Percentiles rank a stretch among this genome's conserved stretches.
Conservation (phyloP, 305 asterid species). For the Lippia alba region DNA sequence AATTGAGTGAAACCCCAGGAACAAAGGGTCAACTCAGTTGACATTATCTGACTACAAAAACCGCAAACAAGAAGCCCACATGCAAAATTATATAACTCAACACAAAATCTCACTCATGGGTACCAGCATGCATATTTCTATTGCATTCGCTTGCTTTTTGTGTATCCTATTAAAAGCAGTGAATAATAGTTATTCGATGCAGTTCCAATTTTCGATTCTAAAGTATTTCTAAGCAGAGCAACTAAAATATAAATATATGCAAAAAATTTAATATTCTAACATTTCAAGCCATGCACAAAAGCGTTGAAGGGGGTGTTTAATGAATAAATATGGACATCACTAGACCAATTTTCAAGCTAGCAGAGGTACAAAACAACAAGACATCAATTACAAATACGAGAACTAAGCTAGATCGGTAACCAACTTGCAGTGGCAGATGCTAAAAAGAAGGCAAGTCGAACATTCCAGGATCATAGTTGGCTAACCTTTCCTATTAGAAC, state of each 20-base stretch:
- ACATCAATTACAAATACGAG: constrained; percentile 4
- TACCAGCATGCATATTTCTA: background rate
- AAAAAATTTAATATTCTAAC: background rate
- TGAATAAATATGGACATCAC: background rate
- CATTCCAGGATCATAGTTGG: constrained; percentile 10
- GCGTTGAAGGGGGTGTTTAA: background rate
- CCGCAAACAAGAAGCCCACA: too few relatives aligned
- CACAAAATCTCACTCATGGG: background rate
- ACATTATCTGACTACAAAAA: too few relatives aligned
- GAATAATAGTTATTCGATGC: background rate
- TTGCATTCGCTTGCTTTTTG: background rate
- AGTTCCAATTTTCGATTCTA: background rate
- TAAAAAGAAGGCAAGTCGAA: background rate
- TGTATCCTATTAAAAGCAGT: background rate
- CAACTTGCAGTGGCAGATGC: constrained; percentile 5
- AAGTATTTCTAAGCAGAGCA: background rate
- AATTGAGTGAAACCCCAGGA: too few relatives aligned
- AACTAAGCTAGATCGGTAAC: background rate
- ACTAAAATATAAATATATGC: background rate
- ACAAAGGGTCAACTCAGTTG: too few relatives aligned
- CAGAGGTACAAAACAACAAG: background rate
- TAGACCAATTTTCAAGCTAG: background rate
- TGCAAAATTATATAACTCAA: background rate
- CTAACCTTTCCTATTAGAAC: constrained; percentile 88
- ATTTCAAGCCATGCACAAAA: background rate